Conservation (phyloP, 805 yeast species). For the Candida vaughaniae region DNA sequence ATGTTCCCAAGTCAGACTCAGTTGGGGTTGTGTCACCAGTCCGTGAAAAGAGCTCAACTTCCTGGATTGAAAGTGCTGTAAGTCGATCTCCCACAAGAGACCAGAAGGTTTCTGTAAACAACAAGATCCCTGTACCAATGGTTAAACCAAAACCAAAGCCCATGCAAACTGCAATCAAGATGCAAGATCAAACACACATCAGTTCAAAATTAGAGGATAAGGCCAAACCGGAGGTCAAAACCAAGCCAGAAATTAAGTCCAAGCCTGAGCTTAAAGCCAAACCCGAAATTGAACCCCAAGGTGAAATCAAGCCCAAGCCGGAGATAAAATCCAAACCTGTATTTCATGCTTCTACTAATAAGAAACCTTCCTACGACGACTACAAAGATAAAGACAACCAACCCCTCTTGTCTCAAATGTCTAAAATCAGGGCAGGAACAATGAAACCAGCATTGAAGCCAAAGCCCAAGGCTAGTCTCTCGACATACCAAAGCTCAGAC, state of each 20-base stretch:
- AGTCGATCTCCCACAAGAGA: slow-evolving; percentile 7
- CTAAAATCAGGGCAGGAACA: slow-evolving; percentile 18
- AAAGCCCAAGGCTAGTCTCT: slow-evolving; percentile 17
- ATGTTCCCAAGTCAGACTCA: not conserved
- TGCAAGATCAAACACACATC: no score
- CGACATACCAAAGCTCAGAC: slow-evolving; percentile 13
- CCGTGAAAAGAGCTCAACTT: slow-evolving; percentile 2
- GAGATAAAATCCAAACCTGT: not conserved
- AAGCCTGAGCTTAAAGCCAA: slow-evolving; percentile 1
- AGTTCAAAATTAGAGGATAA: no score
- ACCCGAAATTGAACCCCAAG: not conserved
- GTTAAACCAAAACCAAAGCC: not conserved
- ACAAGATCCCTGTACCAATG: not conserved
- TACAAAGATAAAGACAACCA: slow-evolving; percentile 24
- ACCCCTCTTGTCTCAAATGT: slow-evolving; percentile 23
- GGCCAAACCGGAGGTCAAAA: slow-evolving; percentile 1
- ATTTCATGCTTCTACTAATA: slow-evolving; percentile 1
- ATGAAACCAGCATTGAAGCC: slow-evolving; percentile 10
- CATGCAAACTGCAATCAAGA: no score
- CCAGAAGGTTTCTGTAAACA: not conserved
- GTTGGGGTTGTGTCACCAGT: slow-evolving; percentile 5
- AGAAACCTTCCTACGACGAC: slow-evolving; percentile 15
- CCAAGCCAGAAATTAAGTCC: not conserved
- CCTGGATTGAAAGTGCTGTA: slow-evolving; percentile 14
- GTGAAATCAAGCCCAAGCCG: not conserved